These are phyloP conservation scores for Debaryomyces sp. DNA, from an alignment of 1,139 yeast species.

Conservation along the genomic window DNA sequence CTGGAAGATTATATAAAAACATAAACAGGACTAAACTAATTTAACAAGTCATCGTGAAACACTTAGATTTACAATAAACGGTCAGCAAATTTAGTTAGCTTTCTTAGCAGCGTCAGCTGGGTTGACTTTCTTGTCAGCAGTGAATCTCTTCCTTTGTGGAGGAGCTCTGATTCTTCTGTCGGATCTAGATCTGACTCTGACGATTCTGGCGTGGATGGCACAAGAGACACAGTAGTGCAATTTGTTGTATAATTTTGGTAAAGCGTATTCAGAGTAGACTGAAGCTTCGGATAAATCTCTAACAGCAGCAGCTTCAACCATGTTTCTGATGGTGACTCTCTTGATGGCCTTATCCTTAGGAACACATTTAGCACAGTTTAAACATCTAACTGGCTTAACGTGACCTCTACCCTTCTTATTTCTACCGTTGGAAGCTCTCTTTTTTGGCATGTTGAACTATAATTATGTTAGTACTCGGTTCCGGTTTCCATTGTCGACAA, in stretches of 20 bases:
- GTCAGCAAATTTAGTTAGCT: constrained; percentile 41
- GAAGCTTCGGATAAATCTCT: constrained; percentile 99
- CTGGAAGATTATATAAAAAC: constrained; percentile 9
- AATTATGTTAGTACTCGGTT: constrained; percentile 24
- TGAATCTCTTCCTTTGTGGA: constrained; percentile 98
- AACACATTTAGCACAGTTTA: constrained; percentile 99
- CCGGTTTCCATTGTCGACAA: not conserved
- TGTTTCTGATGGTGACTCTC: constrained; percentile 99
- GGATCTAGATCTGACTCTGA: constrained; percentile 98
- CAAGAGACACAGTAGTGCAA: constrained; percentile 99
- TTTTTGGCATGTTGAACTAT: constrained; percentile 88
- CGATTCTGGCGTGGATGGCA: constrained; percentile 99
- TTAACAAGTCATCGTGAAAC: not conserved
- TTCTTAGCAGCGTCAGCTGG: constrained; percentile 98
- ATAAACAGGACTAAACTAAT: constrained; percentile 4
- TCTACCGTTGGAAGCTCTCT: constrained; percentile 99
- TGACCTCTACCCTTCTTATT: constrained; percentile 99
- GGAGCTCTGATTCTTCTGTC: constrained; percentile 99
- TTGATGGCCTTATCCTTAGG: constrained; percentile 99
- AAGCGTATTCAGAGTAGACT: constrained; percentile 98
- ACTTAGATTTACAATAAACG: constrained; percentile 6
- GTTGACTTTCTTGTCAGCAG: constrained; percentile 93
- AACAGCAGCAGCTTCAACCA: constrained; percentile 99
- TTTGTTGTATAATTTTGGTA: constrained; percentile 99
- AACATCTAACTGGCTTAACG: constrained; percentile 99